Conservation (phyloP, 192 early-diverging fungal genomes). For the Coemansia sp. region DNA sequence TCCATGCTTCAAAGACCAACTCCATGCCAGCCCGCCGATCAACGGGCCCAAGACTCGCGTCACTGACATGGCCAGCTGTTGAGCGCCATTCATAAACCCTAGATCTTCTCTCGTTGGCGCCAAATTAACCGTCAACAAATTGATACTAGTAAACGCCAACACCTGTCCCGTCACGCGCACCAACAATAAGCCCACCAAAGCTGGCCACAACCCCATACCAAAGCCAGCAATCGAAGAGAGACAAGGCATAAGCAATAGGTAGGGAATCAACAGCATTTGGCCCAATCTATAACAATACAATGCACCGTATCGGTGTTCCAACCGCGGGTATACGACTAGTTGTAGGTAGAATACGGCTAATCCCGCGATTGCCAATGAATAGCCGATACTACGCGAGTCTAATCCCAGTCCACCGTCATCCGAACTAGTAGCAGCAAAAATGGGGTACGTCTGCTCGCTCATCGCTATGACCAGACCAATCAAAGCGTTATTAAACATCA, state of each 20-base stretch:
- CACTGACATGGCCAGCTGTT: slow-evolving; percentile 16
- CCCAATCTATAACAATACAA: slow-evolving; percentile 47
- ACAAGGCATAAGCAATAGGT: slow-evolving; percentile 16
- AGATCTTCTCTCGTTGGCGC: not conserved
- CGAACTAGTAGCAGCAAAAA: slow-evolving; percentile 27
- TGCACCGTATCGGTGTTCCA: slow-evolving; percentile 47
- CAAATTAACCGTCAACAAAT: slow-evolving; percentile 38
- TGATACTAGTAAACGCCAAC: slow-evolving; percentile 34
- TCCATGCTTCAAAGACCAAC: slow-evolving; percentile 39
- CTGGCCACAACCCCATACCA: slow-evolving; percentile 17
- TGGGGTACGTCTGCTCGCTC: slow-evolving; percentile 40
- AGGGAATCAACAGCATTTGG: slow-evolving; percentile 17
- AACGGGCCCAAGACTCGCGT: slow-evolving; percentile 33
- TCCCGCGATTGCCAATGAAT: slow-evolving; percentile 50
- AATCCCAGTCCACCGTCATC: slow-evolving; percentile 8
- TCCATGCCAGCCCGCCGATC: slow-evolving; percentile 24
- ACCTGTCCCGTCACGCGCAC: slow-evolving; percentile 19
- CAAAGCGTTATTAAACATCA: slow-evolving; percentile 20
- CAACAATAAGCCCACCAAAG: slow-evolving; percentile 17
- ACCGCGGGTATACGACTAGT: slow-evolving; percentile 51
- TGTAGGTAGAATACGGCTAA: slow-evolving; percentile 55
- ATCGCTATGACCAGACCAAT: slow-evolving; percentile 25
- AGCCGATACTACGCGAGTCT: slow-evolving; percentile 54
- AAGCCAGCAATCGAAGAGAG: slow-evolving; percentile 14
- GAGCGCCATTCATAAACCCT: slow-evolving; percentile 2